Percentiles rank a stretch among this genome's conserved stretches.
These are phyloP conservation scores for Talaromyces rugulosus DNA, from an alignment of 2,329 filamentous ascomycete genomes.

Conservation along the genomic window DNA sequence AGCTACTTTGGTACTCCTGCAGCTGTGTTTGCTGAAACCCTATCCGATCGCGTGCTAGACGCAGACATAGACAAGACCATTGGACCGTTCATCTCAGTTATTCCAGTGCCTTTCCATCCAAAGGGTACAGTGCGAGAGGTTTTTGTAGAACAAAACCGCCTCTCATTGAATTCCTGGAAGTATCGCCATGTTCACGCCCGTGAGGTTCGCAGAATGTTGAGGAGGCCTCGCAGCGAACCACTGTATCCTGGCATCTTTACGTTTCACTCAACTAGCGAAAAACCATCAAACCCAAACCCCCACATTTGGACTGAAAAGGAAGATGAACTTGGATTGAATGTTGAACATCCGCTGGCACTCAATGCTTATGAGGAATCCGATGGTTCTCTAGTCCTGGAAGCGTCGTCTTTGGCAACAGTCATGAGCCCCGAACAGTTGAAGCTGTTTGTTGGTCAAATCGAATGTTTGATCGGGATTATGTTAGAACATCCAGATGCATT, in stretches of 20 bases:
- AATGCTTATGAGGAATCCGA: conserved; percentile 28
- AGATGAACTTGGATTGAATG: conserved; percentile 31
- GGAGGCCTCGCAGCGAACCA: conserved; percentile 20
- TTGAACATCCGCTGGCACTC: conserved; percentile 40
- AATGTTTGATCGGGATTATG: conserved; percentile 26
- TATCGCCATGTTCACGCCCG: conserved; percentile 27
- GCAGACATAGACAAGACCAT: conserved; percentile 23
- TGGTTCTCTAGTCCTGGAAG: conserved; percentile 22
- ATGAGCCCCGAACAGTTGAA: conserved; percentile 25
- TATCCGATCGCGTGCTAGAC: conserved; percentile 27
- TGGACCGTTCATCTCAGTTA: conserved; percentile 30
- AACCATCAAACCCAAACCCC: conserved; percentile 8
- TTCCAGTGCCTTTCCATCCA: conserved; percentile 29
- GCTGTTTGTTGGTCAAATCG: conserved; percentile 26
- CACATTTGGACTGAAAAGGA: conserved; percentile 26
- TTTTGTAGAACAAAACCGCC: conserved; percentile 20
- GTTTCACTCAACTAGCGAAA: conserved; percentile 19
- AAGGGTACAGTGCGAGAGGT: conserved; percentile 22
- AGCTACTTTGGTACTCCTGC: conserved; percentile 24
- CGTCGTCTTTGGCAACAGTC: conserved; percentile 21
- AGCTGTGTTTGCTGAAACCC: conserved; percentile 29
- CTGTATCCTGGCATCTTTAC: conserved; percentile 32
- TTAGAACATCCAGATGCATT: conserved; percentile 22
- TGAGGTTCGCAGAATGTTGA: conserved; percentile 25
- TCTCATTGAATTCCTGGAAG: conserved; percentile 23